These are phyloP conservation scores for Botrytis porri DNA, from an alignment of 2,329 filamentous ascomycete species.

Conservation along the genomic window DNA sequence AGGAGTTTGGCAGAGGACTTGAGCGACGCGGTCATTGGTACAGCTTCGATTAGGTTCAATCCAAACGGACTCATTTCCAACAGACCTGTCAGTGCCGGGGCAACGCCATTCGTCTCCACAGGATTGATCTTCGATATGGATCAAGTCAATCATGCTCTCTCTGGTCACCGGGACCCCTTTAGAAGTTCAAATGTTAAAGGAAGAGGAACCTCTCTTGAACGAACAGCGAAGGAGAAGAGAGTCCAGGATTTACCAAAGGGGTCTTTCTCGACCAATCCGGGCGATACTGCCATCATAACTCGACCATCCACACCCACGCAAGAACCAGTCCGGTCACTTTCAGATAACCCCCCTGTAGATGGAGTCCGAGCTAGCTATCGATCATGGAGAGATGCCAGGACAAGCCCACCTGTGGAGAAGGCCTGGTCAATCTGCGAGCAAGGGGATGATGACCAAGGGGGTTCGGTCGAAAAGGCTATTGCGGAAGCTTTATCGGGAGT, in stretches of 20 bases:
- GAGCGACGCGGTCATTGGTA: constrained; percentile 26
- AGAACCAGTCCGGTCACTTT: constrained; percentile 25
- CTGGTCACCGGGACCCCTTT: constrained; percentile 40
- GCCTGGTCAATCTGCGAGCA: constrained; percentile 62
- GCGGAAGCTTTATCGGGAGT: constrained; percentile 58
- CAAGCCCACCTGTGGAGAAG: constrained; percentile 47
- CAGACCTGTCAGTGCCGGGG: constrained; percentile 24
- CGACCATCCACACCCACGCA: constrained; percentile 29
- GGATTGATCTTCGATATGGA: constrained; percentile 35
- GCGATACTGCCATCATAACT: constrained; percentile 38
- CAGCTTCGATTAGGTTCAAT: constrained; percentile 17
- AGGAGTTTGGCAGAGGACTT: constrained; percentile 1
- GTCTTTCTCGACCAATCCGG: constrained; percentile 35
- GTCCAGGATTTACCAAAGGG: constrained; percentile 37
- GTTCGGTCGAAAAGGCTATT: constrained; percentile 63
- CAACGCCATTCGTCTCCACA: constrained; percentile 22
- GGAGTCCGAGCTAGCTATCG: constrained; percentile 37
- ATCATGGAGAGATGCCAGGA: constrained; percentile 36
- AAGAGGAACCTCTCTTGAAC: constrained; percentile 44
- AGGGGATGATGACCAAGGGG: constrained; percentile 52
- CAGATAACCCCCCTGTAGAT: constrained; percentile 34
- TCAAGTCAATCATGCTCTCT: constrained; percentile 39
- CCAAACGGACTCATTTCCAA: constrained; percentile 7
- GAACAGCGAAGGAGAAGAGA: constrained; percentile 44
- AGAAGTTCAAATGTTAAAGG: constrained; percentile 28